A percentile compares a stretch with the other conserved stretches of the same genome.
These are phyloP conservation scores for Meredithiella fracta DNA, from an alignment of 2,329 filamentous ascomycete genomes.

Conservation along the genomic window DNA sequence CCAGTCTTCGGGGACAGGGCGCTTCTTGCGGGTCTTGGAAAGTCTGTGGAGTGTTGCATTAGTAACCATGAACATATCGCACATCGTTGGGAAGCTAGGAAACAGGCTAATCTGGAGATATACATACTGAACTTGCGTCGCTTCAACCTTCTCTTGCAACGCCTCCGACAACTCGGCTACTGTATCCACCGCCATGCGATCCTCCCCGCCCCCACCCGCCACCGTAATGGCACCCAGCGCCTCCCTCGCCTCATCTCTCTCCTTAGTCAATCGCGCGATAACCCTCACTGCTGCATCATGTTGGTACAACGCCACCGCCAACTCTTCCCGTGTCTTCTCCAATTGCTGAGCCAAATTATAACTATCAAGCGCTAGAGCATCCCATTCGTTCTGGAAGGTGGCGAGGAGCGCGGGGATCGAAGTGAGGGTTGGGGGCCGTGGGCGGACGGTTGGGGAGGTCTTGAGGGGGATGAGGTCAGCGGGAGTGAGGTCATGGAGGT, in stretches of 20 bases:
- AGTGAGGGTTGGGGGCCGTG: slow-evolving; percentile 80
- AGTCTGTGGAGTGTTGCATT: slow-evolving; percentile 35
- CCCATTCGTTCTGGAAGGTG: slow-evolving; percentile 97
- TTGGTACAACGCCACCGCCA: slow-evolving; percentile 87
- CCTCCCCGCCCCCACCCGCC: slow-evolving; percentile 41
- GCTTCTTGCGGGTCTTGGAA: slow-evolving; percentile 78
- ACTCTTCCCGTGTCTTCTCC: slow-evolving; percentile 76
- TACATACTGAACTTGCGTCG: slow-evolving; percentile 62
- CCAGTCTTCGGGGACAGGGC: slow-evolving; percentile 73
- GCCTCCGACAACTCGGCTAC: slow-evolving; percentile 57
- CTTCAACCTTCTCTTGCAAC: slow-evolving; percentile 57
- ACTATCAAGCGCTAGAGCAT: slow-evolving; percentile 77
- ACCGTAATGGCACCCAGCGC: slow-evolving; percentile 75
- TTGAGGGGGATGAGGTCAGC: slow-evolving; percentile 84
- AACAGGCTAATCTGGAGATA: too few species aligned
- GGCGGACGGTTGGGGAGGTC: slow-evolving; percentile 66
- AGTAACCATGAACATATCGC: background rate
- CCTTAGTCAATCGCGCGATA: slow-evolving; percentile 76
- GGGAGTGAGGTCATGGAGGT: slow-evolving; percentile 62
- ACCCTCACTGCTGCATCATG: slow-evolving; percentile 94
- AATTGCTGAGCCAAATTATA: slow-evolving; percentile 84
- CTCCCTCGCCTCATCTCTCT: slow-evolving; percentile 82
- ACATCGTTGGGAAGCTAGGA: too few species aligned
- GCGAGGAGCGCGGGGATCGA: slow-evolving; percentile 90
- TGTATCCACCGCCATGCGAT: slow-evolving; percentile 82